Base-by-base conservation (phyloP, 1,139 yeast genomes). In the Geotrichum bryndzae region DNA sequence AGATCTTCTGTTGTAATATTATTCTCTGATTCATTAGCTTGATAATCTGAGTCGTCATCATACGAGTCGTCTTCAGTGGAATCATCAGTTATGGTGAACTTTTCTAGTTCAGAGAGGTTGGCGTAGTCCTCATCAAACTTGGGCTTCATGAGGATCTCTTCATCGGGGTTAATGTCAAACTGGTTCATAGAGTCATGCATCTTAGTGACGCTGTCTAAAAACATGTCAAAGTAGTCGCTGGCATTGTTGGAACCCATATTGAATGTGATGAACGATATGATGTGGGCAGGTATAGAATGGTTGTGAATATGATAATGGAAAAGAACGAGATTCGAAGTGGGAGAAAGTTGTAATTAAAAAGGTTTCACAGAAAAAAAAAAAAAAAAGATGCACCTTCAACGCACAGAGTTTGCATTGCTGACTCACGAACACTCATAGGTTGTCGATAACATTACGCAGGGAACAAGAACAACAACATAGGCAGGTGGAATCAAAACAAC, bases 111-210 rank as follows among this genome's bases (percentile, higher is more conserved):
- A 4, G 60, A 41, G 13, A 54, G 18, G 18, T 54, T 51, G 10
- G 52, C 56, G 11, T 23, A 22, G 46, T 62, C 64, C 10, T 46
- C 27, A 33, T 62, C 64, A 29, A 57, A 56, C 33, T 53, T 48
- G 3, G 52, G 48, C 22, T 48, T 54, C 3, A 22, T n/a, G 18
- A 52, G 38, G 27, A 35, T 27, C 13, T 46, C 35, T 1, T 22
- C 18, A 15, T 57, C 61, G 10, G 54, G n/a, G 23, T 35, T 46
- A 23, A 58, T 51, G 8, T 48, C 51, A 58, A 62, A 55, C 23
- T 60, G 48, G 4, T 33, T 56, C 27, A 62, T 53, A 41, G 58
- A 59, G 57, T 62, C 62, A 41, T 62, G 62, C 64, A 62, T 62
- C 23, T 50, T 48, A 25, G 61, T 59, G 45, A 62, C 62, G 25